Percentiles rank a stretch among this genome's conserved stretches.
phyloP scores from a whole-genome alignment of 345 rosid genomes.

The Xanthoceras sorbifolium region DNA sequence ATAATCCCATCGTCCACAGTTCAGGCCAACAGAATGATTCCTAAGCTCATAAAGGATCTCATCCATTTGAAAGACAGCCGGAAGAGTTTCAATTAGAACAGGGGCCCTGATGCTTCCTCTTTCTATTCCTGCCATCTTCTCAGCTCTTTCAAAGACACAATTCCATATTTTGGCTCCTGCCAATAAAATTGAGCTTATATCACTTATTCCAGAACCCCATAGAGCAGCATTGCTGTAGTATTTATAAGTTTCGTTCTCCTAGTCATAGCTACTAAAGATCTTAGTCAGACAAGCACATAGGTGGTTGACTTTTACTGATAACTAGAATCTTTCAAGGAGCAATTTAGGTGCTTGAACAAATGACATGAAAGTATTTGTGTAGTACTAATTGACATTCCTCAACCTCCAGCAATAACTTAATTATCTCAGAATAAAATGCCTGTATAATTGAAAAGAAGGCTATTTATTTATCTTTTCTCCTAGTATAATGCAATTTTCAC shows the following conservation, averaged over 20 bases:
- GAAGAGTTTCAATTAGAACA: conserved; percentile 82
- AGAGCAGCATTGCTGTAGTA: neutral
- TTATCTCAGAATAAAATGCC: too few species aligned
- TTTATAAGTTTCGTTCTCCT: neutral
- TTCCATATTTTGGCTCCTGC: conserved; percentile 96
- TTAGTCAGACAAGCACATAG: neutral
- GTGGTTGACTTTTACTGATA: neutral
- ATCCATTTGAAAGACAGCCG: conserved; percentile 94
- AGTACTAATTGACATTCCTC: neutral
- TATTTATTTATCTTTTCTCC: neutral
- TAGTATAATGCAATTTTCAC: neutral
- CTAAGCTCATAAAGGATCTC: conserved; percentile 84
- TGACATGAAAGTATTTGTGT: neutral
- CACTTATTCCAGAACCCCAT: neutral
- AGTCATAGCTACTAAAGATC: neutral
- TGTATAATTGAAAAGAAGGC: neutral
- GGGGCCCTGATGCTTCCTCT: conserved; percentile 89
- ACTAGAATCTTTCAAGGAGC: neutral
- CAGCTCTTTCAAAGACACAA: conserved; percentile 79
- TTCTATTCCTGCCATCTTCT: conserved; percentile 81
- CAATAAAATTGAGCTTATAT: conserved; percentile 17
- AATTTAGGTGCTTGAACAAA: neutral
- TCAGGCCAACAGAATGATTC: conserved; percentile 84
- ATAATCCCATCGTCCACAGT: conserved; percentile 97
- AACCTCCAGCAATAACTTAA: too few species aligned